Conservation (phyloP, 2,329 filamentous ascomycete genomes). For the Sporothrix protearum region DNA sequence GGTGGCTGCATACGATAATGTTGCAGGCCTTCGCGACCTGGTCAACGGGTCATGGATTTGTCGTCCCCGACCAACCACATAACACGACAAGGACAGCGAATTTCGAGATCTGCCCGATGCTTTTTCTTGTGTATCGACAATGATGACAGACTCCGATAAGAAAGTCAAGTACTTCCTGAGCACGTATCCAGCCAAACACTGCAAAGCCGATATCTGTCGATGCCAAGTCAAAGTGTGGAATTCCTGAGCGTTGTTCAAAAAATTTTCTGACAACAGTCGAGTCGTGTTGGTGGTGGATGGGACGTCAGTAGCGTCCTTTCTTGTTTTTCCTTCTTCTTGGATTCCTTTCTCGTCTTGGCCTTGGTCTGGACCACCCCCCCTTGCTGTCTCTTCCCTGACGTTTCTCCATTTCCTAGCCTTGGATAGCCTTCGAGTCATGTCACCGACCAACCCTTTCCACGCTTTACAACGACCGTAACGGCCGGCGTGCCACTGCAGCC, state of each 20-base stretch:
- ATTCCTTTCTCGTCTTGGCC: background rate
- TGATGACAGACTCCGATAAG: background rate
- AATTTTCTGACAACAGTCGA: background rate
- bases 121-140: background rate
- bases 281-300: background rate
- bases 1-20: background rate
- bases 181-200: too few relatives aligned
- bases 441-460: background rate
- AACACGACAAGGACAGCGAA: slow-evolving; percentile 13
- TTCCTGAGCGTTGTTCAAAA: background rate
- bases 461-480: background rate
- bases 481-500: background rate
- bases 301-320: slow-evolving; percentile 7
- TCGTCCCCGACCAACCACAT: background rate
- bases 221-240: background rate
- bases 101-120: background rate
- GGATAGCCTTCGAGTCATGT: slow-evolving; percentile 17
- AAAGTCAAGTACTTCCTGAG: too few relatives aligned
- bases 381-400: background rate
- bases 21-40: background rate
- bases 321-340: background rate
- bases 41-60: background rate
- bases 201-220: background rate
- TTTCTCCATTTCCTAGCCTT: background rate
- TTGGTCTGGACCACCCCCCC: background rate